Base-by-base conservation (phyloP, 306 rosid species). In the Amphicarpaea edgeworthii region DNA sequence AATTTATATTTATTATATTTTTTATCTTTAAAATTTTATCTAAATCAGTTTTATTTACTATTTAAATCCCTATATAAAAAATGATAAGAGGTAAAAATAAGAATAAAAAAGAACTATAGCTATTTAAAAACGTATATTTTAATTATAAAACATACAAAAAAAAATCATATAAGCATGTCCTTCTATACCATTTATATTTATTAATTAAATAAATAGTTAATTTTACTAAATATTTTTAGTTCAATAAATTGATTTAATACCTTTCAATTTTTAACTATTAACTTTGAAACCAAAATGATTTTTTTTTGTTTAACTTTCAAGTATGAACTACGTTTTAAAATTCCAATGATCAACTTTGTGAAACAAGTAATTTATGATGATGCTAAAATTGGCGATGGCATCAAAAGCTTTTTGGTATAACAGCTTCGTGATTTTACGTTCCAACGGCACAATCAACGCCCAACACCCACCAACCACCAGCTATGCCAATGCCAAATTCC, bases 371-470 rank as follows among this genome's bases (percentile, higher is more conserved):
- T 45, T 14, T 12, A 45, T 10, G 47, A 14, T 34, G 7, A n/a
- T 47, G 19, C 3, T 47, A 47, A 47, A 47, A 47, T 50, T 16
- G 59, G 28, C 26, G 59, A 53, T 19, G 28, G 59, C 59, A 20
- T 9, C 59, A 53, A 53, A 53, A 19, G 59, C 28, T 53, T 4
- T 23, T 57, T 30, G 61, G 63, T 23, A 24, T 0, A 57, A 57
- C 37, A 57, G 37, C 12, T 4, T 26, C 66, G 41, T 28, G 66
- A 59, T 59, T 58, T 58, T 28, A 59, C 15, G 20, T 59, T 59
- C 66, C 41, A 59, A 59, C 64, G 8, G 62, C 62, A 9, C 62
- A 54, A 57, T 57, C 37, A 11, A 57, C 7, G 15, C 8, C 1
- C 62, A 21, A 55, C 38, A 4, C 19, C 38, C 63, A 20, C 5